Base-by-base conservation (phyloP, 148 eudicot species). In the Dysphania ambrosioides region DNA sequence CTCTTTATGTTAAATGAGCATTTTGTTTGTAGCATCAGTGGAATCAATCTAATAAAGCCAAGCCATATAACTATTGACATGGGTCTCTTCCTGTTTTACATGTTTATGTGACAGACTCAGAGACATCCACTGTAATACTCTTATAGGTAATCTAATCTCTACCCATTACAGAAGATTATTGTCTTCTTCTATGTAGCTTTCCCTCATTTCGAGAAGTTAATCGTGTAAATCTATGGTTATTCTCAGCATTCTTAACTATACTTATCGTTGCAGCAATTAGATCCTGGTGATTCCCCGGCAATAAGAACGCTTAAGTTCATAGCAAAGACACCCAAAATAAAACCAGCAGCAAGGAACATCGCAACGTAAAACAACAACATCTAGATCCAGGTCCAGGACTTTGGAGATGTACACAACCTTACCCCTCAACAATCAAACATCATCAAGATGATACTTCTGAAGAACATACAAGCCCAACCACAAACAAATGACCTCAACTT, bases 311-410 rank as follows among this genome's bases (percentile, higher is more conserved):
- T 19, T n/a, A 71, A 71, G 11, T 35, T 31, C n/a, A 56, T 23
- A 31, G 8, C 40, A 55, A 49, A 63, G 8, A 64, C 70, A 64
- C 72, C 38, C 10, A 26, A 23, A 66, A 66, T 1, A 56, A 75
- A 8, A n/a, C 68, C 32, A 57, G 65, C 67, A 60, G 8, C 16
- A 41, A 59, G 57, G 15, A 59, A 27, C 31, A 29, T 53, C 9
- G 23, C 58, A 53, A 59, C 7, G 63, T 16, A 64, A 24, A 64
- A 64, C 68, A 34, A 64, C 42, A 6, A 64, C 4, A 23, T 7
- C 24, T 53, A 6, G 41, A 34, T 34, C 3, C 68, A 34, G 35
- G 32, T 27, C 34, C 0, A 2, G 65, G 19, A 19, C 27, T 0
- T 3, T 12, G 21, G 1, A 29, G 34, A 60, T 60, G 19, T 9